phyloP scores from a whole-genome alignment of 192 early-diverging fungal species.

The Coemansia asiatica region DNA sequence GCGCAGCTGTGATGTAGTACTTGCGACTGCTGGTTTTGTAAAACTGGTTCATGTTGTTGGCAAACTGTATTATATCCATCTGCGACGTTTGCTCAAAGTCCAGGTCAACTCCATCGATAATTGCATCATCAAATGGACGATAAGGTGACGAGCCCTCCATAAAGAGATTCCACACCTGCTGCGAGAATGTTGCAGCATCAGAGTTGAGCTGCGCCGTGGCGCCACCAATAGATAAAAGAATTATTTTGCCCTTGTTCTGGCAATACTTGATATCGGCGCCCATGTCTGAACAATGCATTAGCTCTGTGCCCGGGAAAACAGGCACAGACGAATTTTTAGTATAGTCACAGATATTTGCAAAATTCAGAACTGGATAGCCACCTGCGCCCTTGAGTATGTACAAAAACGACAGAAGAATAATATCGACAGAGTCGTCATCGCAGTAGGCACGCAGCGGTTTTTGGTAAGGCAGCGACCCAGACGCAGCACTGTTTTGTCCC shows the following conservation, averaged over 20 bases:
- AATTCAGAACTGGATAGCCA: constrained; percentile 64
- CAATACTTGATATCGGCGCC: constrained; percentile 70
- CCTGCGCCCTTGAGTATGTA: constrained; percentile 67
- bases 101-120: constrained; percentile 73
- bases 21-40: constrained; percentile 47
- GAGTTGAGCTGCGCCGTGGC: constrained; percentile 62
- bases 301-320: constrained; percentile 58
- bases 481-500: constrained; percentile 60
- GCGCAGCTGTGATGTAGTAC: constrained; percentile 68
- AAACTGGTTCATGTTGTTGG: constrained; percentile 59
- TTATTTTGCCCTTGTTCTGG: constrained; percentile 71
- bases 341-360: constrained; percentile 68
- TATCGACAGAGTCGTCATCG: constrained; percentile 54
- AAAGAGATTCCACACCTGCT: constrained; percentile 77
- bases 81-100: constrained; percentile 69
- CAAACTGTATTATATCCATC: constrained; percentile 60
- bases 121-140: constrained; percentile 70
- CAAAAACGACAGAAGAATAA: constrained; percentile 64
- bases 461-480: constrained; percentile 42
- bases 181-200: constrained; percentile 64
- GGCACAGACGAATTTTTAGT: constrained; percentile 50
- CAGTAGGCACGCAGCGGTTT: constrained; percentile 63
- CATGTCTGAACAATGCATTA: constrained; percentile 72
- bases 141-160: constrained; percentile 61
- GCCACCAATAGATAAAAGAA: constrained; percentile 75